These are phyloP conservation scores for Debaryomyces castellii DNA, from an alignment of 805 yeast species.

Conservation along the genomic window DNA sequence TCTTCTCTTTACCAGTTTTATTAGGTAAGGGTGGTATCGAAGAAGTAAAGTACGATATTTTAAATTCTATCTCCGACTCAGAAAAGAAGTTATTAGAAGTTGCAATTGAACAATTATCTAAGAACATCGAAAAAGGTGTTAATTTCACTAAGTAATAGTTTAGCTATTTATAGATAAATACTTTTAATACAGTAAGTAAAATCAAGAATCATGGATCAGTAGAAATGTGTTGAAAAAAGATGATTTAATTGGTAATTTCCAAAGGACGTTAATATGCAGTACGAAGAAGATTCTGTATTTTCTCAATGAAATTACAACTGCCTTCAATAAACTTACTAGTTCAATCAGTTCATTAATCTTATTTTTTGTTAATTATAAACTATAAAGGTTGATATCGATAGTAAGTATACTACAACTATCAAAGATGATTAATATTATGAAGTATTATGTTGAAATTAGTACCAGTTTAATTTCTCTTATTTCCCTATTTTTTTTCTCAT, in stretches of 20 bases:
- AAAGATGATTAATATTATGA: too few relatives aligned
- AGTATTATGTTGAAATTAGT: background rate
- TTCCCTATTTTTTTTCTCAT: background rate
- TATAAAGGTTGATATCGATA: background rate
- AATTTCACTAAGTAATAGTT: conserved; percentile 36
- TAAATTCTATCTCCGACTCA: conserved; percentile 46
- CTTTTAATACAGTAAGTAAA: background rate
- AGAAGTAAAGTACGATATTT: conserved; percentile 52
- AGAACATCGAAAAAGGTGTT: conserved; percentile 60
- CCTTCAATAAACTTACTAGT: background rate
- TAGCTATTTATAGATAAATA: background rate
- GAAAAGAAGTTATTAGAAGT: conserved; percentile 57
- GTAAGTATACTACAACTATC: background rate
- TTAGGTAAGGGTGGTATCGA: conserved; percentile 56
- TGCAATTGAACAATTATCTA: conserved; percentile 53
- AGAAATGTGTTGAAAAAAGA: too few relatives aligned
- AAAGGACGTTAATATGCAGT: background rate
- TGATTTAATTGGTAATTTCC: background rate
- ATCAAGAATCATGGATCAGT: background rate
- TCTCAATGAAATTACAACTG: background rate
- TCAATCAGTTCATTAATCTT: background rate
- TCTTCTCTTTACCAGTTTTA: conserved; percentile 63
- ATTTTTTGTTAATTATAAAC: background rate
- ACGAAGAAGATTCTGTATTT: background rate
- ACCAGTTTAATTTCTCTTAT: background rate